These are phyloP conservation scores for Mariannaea elegans DNA, from an alignment of 2,329 filamentous ascomycete species.

Conservation along the genomic window DNA sequence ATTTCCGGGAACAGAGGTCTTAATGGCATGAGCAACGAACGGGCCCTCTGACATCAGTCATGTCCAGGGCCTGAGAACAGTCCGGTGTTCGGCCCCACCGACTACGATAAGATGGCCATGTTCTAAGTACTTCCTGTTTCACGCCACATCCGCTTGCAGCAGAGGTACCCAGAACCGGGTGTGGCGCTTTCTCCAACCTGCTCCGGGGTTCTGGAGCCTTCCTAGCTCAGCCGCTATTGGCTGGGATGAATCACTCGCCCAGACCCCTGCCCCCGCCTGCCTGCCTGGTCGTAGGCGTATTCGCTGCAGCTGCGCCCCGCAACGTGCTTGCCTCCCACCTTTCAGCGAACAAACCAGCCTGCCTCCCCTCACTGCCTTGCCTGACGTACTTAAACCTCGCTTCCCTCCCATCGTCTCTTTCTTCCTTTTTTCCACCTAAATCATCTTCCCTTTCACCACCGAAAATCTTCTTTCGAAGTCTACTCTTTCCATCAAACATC, in stretches of 20 bases:
- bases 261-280: slow-evolving; percentile 23
- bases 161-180: slow-evolving; percentile 35
- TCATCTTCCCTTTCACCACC: slow-evolving; percentile 18
- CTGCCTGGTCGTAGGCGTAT: slow-evolving; percentile 29
- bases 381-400: slow-evolving; percentile 45
- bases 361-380: slow-evolving; percentile 36
- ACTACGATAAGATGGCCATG: slow-evolving; percentile 20
- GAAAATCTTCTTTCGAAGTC: slow-evolving; percentile 22
- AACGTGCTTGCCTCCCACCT: slow-evolving; percentile 41
- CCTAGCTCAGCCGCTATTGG: slow-evolving; percentile 41
- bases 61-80: neutral
- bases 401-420: slow-evolving; percentile 20
- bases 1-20: slow-evolving; percentile 2
- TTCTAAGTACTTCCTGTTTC: slow-evolving; percentile 30
- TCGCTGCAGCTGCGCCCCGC: slow-evolving; percentile 36
- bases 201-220: slow-evolving; percentile 51
- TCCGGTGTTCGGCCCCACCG: slow-evolving; percentile 27
- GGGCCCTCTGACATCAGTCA: slow-evolving; percentile 29
- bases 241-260: slow-evolving; percentile 49
- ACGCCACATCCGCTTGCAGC: slow-evolving; percentile 1
- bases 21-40: slow-evolving; percentile 16
- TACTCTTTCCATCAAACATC: slow-evolving; percentile 21
- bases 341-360: slow-evolving; percentile 24
- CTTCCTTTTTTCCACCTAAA: slow-evolving; percentile 5
- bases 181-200: slow-evolving; percentile 33